Evolutionary conservation across 768 basidiomycete species (phyloP).

Genomic region (Macrolepiota dolichaula): DNA sequence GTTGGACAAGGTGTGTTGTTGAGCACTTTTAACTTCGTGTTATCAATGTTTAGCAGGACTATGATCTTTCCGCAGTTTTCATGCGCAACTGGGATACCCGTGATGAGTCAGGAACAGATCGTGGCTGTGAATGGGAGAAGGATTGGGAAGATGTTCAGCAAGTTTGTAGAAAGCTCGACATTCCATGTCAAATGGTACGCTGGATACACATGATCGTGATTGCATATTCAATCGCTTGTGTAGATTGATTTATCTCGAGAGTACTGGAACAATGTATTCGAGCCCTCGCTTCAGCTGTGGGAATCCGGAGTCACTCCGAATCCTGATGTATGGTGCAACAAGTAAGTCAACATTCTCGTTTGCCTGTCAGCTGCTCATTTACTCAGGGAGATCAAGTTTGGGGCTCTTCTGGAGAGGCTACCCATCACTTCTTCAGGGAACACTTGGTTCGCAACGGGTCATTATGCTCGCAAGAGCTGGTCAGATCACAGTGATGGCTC

Average conservation of each 20-base stretch:
- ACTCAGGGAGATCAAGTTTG: conserved; percentile 88
- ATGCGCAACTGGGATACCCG: conserved; percentile 97
- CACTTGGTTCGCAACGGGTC: conserved; percentile 79
- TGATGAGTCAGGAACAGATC: conserved; percentile 74
- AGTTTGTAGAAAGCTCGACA: conserved; percentile 69
- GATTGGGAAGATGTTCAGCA: conserved; percentile 90
- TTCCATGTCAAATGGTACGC: conserved; percentile 72
- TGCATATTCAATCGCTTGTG: background rate
- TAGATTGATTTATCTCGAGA: conserved; percentile 86
- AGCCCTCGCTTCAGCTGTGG: conserved; percentile 80
- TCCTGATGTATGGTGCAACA: conserved; percentile 92
- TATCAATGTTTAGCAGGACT: conserved; percentile 44
- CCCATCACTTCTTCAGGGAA: conserved; percentile 24
- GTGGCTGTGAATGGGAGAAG: conserved; percentile 93
- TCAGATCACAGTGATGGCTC: conserved; percentile 11
- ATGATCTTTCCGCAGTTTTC: conserved; percentile 82
- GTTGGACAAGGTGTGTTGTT: conserved; percentile 51
- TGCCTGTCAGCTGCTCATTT: background rate
- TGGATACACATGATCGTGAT: background rate
- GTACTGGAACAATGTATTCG: conserved; percentile 91
- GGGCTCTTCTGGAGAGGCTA: conserved; percentile 71
- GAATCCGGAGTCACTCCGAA: conserved; percentile 81
- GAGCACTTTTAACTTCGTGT: background rate
- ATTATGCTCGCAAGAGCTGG: conserved; percentile 79
- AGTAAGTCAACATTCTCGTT: conserved; percentile 33